phyloP scores from a whole-genome alignment of 306 rosid genomes.

The Quercus bicolor region DNA sequence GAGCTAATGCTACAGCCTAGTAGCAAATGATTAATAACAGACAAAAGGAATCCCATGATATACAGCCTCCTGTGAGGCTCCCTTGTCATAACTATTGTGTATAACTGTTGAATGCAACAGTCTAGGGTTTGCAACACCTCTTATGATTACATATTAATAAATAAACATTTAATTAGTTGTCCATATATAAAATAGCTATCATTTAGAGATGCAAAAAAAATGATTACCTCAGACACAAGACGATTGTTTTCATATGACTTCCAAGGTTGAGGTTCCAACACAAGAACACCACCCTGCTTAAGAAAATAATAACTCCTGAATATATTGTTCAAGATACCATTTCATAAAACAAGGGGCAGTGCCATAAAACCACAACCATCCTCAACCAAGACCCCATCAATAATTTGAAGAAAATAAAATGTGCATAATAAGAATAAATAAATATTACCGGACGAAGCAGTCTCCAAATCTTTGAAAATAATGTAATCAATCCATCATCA shows the following conservation, averaged over 20 bases:
- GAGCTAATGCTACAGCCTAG: background rate
- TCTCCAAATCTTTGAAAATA: conserved; percentile 77
- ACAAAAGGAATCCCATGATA: background rate
- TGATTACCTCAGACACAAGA: conserved; percentile 45
- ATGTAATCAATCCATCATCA: conserved; percentile 74
- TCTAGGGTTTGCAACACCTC: background rate
- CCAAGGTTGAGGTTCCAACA: conserved; percentile 99
- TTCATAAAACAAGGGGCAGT: background rate
- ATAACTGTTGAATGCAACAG: background rate
- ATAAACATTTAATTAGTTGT: background rate
- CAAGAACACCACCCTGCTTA: conserved; percentile 82
- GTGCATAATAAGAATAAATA: conserved; percentile 3
- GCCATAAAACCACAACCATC: background rate
- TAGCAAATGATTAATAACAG: background rate
- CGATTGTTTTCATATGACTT: conserved; percentile 60
- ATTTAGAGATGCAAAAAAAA: background rate
- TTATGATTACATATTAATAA: background rate
- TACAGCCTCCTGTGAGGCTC: background rate
- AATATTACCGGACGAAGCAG: conserved; percentile 69
- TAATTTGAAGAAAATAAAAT: background rate
- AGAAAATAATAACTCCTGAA: conserved; percentile 10
- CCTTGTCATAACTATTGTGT: background rate
- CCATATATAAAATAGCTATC: background rate
- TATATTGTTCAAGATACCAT: background rate
- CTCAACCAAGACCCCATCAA: background rate